Percentiles rank a stretch among this genome's conserved stretches.
Conservation (phyloP, 805 yeast genomes). For the Spencermartinsiella europaea region DNA sequence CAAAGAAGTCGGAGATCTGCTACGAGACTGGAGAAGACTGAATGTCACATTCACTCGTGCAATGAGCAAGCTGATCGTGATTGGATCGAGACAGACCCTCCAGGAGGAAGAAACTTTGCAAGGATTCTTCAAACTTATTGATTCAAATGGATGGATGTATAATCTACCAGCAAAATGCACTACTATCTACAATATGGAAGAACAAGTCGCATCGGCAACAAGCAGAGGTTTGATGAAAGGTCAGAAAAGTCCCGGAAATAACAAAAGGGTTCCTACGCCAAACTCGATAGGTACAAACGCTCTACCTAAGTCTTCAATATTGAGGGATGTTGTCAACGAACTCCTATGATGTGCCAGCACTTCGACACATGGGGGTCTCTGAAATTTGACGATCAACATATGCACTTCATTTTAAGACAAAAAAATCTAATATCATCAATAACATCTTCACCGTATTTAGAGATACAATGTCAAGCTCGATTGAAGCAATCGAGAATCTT, state of each 20-base stretch:
- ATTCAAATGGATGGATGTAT: slow-evolving; percentile 58
- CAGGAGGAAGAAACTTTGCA: slow-evolving; percentile 46
- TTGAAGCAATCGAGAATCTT: neutral
- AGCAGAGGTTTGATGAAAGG: neutral
- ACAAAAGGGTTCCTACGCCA: neutral
- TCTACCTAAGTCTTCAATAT: slow-evolving; percentile 1
- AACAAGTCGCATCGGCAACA: neutral
- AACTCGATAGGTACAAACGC: slow-evolving; percentile 1
- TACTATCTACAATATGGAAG: slow-evolving; percentile 13
- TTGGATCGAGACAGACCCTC: slow-evolving; percentile 73
- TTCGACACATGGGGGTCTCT: no score
- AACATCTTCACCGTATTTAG: neutral
- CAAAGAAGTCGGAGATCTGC: slow-evolving; percentile 64
- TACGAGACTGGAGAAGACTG: slow-evolving; percentile 85
- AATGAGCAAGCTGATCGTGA: slow-evolving; percentile 68
- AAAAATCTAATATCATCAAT: no score
- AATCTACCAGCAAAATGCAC: slow-evolving; percentile 39
- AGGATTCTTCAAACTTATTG: slow-evolving; percentile 56
- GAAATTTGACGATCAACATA: no score
- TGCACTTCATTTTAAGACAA: no score
- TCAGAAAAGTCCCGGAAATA: neutral
- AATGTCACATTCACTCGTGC: slow-evolving; percentile 96
- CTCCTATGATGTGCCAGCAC: no score
- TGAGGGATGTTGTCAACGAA: slow-evolving; percentile 10
- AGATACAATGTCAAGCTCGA: neutral